Conservation (phyloP, 2,329 filamentous ascomycete genomes). For the Chrysoporthe austroafricana region DNA sequence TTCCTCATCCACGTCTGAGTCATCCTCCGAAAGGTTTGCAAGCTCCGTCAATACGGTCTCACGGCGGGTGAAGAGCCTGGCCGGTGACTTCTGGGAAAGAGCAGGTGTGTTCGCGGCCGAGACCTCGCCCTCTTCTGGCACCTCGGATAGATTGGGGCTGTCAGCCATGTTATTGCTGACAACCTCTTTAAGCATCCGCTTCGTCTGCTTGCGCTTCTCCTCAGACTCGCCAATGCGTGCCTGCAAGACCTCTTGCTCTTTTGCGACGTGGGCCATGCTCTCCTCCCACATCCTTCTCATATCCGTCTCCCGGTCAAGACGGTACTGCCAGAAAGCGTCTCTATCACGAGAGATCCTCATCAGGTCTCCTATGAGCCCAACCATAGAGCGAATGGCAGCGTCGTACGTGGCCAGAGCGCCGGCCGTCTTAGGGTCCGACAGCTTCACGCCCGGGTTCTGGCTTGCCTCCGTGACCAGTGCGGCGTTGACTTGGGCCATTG, state of each 20-base stretch:
- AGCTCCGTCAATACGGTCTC: conserved; percentile 72
- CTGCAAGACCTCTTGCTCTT: conserved; percentile 90
- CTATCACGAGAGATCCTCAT: conserved; percentile 91
- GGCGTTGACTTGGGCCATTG: conserved; percentile 82
- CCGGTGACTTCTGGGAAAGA: conserved; percentile 45
- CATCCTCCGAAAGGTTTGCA: conserved; percentile 76
- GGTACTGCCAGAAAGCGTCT: conserved; percentile 96
- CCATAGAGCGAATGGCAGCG: conserved; percentile 84
- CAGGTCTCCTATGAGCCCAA: conserved; percentile 81
- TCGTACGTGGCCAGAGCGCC: conserved; percentile 87
- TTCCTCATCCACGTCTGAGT: conserved; percentile 83
- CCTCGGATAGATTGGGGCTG: conserved; percentile 40
- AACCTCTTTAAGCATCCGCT: conserved; percentile 84
- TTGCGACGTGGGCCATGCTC: conserved; percentile 96
- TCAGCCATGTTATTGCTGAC: conserved; percentile 60
- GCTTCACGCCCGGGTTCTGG: conserved; percentile 69
- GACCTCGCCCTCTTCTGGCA: conserved; percentile 37
- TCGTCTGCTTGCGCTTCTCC: conserved; percentile 85
- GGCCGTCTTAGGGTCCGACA: conserved; percentile 77
- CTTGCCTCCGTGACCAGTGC: conserved; percentile 74
- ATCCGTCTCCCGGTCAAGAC: conserved; percentile 86
- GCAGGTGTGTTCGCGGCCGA: conserved; percentile 32
- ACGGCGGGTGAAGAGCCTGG: conserved; percentile 53
- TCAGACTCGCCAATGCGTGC: conserved; percentile 87
- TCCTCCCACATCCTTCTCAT: conserved; percentile 98